These are phyloP conservation scores for Kalmanozyma brasiliensis DNA, from an alignment of 1,284 basidiomycete species.

Conservation along the genomic window DNA sequence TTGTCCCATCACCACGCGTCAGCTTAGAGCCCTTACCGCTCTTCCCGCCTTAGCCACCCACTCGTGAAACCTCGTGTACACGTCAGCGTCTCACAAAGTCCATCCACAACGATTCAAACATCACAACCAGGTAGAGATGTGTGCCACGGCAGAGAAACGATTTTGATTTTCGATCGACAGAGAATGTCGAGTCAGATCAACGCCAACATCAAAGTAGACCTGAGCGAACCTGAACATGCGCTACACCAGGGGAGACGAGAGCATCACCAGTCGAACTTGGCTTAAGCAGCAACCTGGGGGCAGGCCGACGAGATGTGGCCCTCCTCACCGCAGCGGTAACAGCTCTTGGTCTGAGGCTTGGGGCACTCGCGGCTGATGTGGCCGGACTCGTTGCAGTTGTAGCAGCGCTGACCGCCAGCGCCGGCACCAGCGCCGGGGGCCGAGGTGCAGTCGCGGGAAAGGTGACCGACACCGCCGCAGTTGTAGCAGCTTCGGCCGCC, in stretches of 20 bases:
- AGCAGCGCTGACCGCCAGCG: conserved; percentile 56
- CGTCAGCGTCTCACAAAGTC: too few relatives aligned
- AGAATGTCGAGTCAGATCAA: background rate
- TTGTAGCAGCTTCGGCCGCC: conserved; percentile 63
- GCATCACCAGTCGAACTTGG: background rate
- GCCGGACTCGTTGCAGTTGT: conserved; percentile 64
- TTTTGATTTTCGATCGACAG: conserved; percentile 5
- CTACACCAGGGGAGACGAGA: background rate
- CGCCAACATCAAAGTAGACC: background rate
- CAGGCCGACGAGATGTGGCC: conserved; percentile 51
- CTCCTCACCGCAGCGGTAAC: conserved; percentile 58
- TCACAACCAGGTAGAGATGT: background rate
- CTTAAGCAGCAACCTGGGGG: conserved; percentile 41
- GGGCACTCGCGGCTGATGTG: conserved; percentile 64
- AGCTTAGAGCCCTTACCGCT: too few relatives aligned
- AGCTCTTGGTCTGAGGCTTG: conserved; percentile 60
- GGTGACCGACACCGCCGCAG: conserved; percentile 64
- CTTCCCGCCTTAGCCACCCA: too few relatives aligned
- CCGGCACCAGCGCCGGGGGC: conserved; percentile 42
- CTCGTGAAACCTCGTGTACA: too few relatives aligned
- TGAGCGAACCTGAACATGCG: background rate
- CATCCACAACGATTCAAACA: background rate
- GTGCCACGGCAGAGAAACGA: conserved; percentile 7
- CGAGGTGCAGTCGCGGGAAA: conserved; percentile 63
- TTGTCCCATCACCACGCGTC: too few relatives aligned